A percentile compares a stretch with the other conserved stretches of the same genome.
These are phyloP conservation scores for Alternaria sp. DNA, from an alignment of 2,329 filamentous ascomycete species.

Conservation along the genomic window DNA sequence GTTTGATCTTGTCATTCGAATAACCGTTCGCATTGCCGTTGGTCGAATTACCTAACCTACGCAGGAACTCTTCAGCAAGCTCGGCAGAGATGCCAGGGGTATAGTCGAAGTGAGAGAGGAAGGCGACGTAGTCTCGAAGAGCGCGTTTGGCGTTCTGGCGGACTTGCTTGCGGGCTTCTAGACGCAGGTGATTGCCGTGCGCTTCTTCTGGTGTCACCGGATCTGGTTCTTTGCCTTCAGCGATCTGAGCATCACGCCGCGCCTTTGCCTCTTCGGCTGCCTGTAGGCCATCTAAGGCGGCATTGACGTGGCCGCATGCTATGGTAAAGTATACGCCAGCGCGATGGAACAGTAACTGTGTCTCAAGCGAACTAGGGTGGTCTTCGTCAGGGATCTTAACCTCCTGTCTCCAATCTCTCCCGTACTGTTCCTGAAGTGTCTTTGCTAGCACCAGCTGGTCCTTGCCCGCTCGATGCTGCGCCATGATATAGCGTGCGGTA, in stretches of 20 bases:
- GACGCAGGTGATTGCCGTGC: slow-evolving; percentile 57
- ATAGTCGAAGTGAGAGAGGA: slow-evolving; percentile 79
- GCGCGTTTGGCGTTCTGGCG: slow-evolving; percentile 79
- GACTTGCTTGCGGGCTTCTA: slow-evolving; percentile 73
- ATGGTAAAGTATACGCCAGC: slow-evolving; percentile 76
- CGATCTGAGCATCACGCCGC: slow-evolving; percentile 32
- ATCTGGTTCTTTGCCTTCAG: slow-evolving; percentile 38
- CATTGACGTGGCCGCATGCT: slow-evolving; percentile 71
- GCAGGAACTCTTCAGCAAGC: slow-evolving; percentile 63
- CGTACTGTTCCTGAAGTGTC: slow-evolving; percentile 51
- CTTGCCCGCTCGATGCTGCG: slow-evolving; percentile 61
- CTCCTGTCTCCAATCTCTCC: slow-evolving; percentile 60
- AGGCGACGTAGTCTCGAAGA: slow-evolving; percentile 76
- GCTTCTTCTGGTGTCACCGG: slow-evolving; percentile 57
- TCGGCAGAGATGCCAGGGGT: slow-evolving; percentile 73
- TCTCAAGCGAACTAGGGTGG: slow-evolving; percentile 78
- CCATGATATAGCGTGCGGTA: slow-evolving; percentile 62
- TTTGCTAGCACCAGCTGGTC: slow-evolving; percentile 64
- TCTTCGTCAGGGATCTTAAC: slow-evolving; percentile 67
- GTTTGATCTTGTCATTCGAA: slow-evolving; percentile 24
- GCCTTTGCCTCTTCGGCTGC: slow-evolving; percentile 50
- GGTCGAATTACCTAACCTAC: slow-evolving; percentile 34
- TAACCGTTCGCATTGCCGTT: slow-evolving; percentile 24
- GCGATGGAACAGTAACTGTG: slow-evolving; percentile 79
- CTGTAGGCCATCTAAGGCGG: slow-evolving; percentile 62